Evolutionary conservation across 148 eudicot species (phyloP), one percentile per base, ranked within the genome.

Genomic region (Tetragonia tetragonoides): DNA sequence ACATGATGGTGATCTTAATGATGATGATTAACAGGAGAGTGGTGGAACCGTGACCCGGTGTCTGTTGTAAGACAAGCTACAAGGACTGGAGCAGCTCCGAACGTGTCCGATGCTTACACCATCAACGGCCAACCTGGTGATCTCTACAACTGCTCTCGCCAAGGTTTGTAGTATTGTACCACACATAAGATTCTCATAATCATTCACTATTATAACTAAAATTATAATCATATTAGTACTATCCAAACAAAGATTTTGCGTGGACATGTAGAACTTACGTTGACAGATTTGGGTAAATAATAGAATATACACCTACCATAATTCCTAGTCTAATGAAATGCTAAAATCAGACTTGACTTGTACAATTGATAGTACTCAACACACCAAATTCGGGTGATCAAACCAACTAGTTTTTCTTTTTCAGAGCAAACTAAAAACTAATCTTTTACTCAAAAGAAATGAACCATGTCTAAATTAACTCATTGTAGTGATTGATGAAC

Each of bases 71-170:
- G 92, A 64, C 80, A 90, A 73, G 99, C 99, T 20, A 86, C 89
- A 15, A 87, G 86, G 78, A 88, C 92, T 18, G 99, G 99, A 70
- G 97, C 85, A 20, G 84, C 91, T 47, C 99, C 99, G 0, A 92
- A 93, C 72, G 83, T 91, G 11, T 95, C 99, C 0, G 93, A 93
- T 75, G 97, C 99, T 24, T 95, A 85, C 76, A 95, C 99, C 56
- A 90, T 95, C 83, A 95, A 95, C 37, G 97, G 97, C 60, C 98
- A 94, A 70, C 98, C 98, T 3, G 98, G 98, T 10, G 99, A 95
- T 72, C 89, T 92, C 37, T 93, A 86, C 88, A 95, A 88, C 23
- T 92, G 99, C 79, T 95, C 97, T 61, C 86, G 77, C 39, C 67
- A 87, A 88, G 99, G 99, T 94, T 77, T 54, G n/a, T n/a, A n/a